Conservation (phyloP, 1,284 basidiomycete genomes). For the Leccinum insigne region DNA sequence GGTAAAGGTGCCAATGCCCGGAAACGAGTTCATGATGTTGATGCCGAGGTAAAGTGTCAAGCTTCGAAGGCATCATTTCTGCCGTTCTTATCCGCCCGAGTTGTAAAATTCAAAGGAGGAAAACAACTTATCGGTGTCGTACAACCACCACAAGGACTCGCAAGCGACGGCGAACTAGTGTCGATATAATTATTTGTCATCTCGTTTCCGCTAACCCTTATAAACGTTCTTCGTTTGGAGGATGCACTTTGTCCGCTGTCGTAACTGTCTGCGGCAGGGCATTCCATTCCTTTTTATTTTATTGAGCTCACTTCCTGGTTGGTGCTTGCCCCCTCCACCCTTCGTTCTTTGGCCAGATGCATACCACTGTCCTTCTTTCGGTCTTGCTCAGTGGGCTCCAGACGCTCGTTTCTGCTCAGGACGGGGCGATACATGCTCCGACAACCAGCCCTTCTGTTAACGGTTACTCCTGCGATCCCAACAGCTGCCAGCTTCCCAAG, state of each 20-base stretch:
- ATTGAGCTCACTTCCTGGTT: neutral
- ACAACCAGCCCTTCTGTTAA: neutral
- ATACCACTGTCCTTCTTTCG: neutral
- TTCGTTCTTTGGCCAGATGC: neutral
- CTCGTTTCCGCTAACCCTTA: neutral
- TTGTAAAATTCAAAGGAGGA: neutral
- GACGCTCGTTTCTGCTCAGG: neutral
- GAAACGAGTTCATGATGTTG: neutral
- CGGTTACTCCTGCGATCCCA: constrained; percentile 4
- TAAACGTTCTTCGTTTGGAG: neutral
- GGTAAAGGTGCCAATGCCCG: neutral
- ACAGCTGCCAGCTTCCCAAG: constrained; percentile 3
- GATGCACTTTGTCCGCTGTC: neutral
- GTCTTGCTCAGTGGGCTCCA: constrained; percentile 1
- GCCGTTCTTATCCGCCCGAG: neutral
- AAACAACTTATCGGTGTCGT: neutral
- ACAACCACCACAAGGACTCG: neutral
- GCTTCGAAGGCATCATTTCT: neutral
- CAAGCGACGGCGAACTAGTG: neutral
- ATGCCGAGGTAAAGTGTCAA: neutral
- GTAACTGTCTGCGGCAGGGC: neutral
- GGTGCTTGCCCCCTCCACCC: neutral
- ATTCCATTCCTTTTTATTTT: neutral
- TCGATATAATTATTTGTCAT: neutral
- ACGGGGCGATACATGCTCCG: neutral